These are phyloP conservation scores for Fistulinella prunicolor DNA, from an alignment of 768 basidiomycete genomes.

Conservation along the genomic window DNA sequence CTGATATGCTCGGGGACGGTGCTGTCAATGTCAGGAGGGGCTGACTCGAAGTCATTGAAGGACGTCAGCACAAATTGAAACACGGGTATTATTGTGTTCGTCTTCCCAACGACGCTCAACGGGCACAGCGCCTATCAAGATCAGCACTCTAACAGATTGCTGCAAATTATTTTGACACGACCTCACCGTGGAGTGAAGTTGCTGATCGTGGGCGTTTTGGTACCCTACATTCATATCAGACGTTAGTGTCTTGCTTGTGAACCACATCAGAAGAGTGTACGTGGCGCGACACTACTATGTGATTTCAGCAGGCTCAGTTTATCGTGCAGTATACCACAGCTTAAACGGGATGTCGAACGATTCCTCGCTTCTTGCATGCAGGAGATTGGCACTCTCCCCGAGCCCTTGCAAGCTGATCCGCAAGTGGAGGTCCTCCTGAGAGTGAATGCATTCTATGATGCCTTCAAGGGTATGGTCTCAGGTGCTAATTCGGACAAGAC, in stretches of 20 bases:
- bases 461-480: constrained; percentile 31
- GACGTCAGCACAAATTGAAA: constrained; percentile 41
- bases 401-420: constrained; percentile 36
- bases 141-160: constrained; percentile 38
- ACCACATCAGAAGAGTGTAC: constrained; percentile 53
- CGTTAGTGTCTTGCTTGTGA: constrained; percentile 51
- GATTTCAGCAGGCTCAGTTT: constrained; percentile 2
- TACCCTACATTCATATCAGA: constrained; percentile 48
- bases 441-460: constrained; percentile 45
- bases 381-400: constrained; percentile 42
- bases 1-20: constrained; percentile 51
- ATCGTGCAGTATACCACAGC: constrained; percentile 43
- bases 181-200: constrained; percentile 53
- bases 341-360: constrained; percentile 38
- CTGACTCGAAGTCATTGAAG: constrained; percentile 56
- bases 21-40: constrained; percentile 36
- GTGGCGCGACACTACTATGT: constrained; percentile 12
- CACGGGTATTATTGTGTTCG: constrained; percentile 69
- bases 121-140: constrained; percentile 36
- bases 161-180: constrained; percentile 44
- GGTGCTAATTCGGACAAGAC: constrained; percentile 34
- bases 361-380: constrained; percentile 36
- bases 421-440: constrained; percentile 44
- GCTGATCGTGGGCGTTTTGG: constrained; percentile 50
- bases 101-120: constrained; percentile 58